These are phyloP conservation scores for Solanum peruvianum DNA, from an alignment of 257 asterid species.

Conservation along the genomic window DNA sequence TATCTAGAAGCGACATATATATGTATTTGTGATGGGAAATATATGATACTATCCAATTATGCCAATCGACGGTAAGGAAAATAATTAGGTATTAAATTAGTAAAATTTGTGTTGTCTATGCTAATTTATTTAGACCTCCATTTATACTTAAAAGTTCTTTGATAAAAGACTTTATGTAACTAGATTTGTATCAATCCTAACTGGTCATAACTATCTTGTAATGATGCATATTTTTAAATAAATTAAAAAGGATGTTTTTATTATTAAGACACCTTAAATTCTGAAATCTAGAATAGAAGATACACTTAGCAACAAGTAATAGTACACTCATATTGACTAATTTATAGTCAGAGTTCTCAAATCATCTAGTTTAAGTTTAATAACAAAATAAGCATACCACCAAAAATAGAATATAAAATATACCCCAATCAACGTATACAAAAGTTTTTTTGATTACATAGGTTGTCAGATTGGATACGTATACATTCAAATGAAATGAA, in stretches of 20 bases:
- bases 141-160: background rate
- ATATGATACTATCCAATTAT: background rate
- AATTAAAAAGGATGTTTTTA: background rate
- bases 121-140: background rate
- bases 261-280: no score
- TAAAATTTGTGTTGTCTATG: background rate
- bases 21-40: background rate
- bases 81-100: background rate
- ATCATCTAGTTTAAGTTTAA: background rate
- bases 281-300: background rate
- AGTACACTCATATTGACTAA: background rate
- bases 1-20: background rate
- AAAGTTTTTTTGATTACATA: background rate
- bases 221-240: background rate
- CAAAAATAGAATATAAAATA: background rate
- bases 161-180: background rate
- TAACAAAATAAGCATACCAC: background rate
- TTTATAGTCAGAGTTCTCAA: background rate
- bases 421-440: background rate
- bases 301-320: background rate
- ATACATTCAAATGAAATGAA: background rate
- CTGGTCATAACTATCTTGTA: background rate
- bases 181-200: background rate
- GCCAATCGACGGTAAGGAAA: background rate
- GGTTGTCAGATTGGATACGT: background rate